Conservation (phyloP, 768 basidiomycete species). For the Tulasnella sp. region DNA sequence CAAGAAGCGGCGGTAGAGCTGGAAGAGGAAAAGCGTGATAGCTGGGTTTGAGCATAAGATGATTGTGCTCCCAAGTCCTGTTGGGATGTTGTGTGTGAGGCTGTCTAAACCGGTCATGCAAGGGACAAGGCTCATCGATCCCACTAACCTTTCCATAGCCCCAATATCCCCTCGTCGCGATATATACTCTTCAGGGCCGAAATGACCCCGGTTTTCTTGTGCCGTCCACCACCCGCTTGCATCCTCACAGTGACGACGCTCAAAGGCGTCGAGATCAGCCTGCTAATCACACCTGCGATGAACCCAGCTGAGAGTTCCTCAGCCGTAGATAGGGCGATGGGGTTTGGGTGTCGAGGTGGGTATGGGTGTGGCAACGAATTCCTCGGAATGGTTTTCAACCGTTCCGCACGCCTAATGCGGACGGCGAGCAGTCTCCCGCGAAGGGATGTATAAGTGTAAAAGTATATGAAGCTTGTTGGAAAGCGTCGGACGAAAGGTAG, state of each 20-base stretch:
- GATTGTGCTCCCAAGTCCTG: neutral
- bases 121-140: no score
- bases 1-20: neutral
- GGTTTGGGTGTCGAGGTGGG: constrained; percentile 9
- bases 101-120: no score
- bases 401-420: no score
- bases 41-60: neutral
- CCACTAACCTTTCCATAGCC: neutral
- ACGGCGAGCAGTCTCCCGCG: constrained; percentile 32
- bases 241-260: constrained; percentile 46
- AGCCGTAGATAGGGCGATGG: neutral
- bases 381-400: constrained; percentile 4
- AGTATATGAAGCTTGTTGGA: constrained; percentile 45
- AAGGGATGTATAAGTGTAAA: constrained; percentile 46
- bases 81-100: neutral
- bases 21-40: neutral
- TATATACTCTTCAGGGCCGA: neutral
- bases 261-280: constrained; percentile 45
- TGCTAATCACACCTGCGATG: constrained; percentile 45
- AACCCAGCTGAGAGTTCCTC: constrained; percentile 49
- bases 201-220: constrained; percentile 25
- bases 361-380: constrained; percentile 25
- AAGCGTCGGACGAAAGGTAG: neutral
- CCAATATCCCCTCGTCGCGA: neutral
- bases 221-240: constrained; percentile 35